Conservation (phyloP, 148 eudicot genomes). For the Arctostaphylos glauca region DNA sequence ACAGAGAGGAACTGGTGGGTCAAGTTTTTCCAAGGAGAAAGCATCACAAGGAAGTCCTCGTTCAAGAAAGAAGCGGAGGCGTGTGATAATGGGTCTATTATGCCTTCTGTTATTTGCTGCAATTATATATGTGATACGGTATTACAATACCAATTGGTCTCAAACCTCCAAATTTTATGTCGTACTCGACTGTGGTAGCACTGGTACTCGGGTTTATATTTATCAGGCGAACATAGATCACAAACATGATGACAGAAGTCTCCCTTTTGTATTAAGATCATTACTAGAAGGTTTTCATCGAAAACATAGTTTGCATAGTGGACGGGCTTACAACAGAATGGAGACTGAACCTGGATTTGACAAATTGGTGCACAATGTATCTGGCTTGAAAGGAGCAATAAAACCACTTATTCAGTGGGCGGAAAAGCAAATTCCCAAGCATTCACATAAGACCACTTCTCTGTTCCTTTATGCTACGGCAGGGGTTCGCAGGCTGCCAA, state of each 20-base stretch:
- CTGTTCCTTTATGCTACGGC: constrained; percentile 93
- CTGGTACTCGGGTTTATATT: constrained; percentile 89
- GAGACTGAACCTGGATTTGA: constrained; percentile 99
- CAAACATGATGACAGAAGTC: constrained; percentile 43
- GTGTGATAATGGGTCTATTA: constrained; percentile 47
- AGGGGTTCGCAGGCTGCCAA: constrained; percentile 92
- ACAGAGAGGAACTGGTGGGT: constrained; percentile 43
- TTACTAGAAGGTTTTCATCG: constrained; percentile 51
- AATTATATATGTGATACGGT: constrained; percentile 38
- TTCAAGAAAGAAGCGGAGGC: constrained; percentile 51
- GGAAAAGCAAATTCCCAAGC: constrained; percentile 76
- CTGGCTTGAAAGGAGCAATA: constrained; percentile 72
- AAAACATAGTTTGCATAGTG: constrained; percentile 59
- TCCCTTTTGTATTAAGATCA: constrained; percentile 75
- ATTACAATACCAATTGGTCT: constrained; percentile 54
- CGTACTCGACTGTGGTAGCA: constrained; percentile 95
- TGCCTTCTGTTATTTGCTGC: constrained; percentile 56
- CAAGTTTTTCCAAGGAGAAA: constrained; percentile 90
- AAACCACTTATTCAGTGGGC: constrained; percentile 93
- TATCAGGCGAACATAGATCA: constrained; percentile 74
- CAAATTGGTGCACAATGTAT: constrained; percentile 75
- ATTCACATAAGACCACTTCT: constrained; percentile 72
- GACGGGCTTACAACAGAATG: constrained; percentile 94
- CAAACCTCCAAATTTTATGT: constrained; percentile 68
- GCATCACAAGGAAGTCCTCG: constrained; percentile 35